A percentile compares a stretch with the other conserved stretches of the same genome.
Evolutionary conservation across 2,329 filamentous ascomycete genomes (phyloP).

Genomic region (Alternaria postmessia): DNA sequence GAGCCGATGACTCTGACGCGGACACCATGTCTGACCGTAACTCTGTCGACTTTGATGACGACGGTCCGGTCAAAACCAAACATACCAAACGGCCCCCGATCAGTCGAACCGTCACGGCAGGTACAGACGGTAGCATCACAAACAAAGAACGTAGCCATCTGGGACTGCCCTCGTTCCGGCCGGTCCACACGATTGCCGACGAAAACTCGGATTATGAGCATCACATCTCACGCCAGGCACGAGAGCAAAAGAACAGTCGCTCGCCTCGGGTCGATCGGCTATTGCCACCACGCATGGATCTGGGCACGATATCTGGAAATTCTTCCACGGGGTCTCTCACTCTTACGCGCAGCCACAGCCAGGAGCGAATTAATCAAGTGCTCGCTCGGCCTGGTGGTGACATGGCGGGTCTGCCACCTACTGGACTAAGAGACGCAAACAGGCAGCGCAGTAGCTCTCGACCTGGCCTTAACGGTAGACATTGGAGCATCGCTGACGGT

Average conservation of each 20-base stretch:
- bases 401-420: slow-evolving; percentile 39
- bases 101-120: slow-evolving; percentile 42
- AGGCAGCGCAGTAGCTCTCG: slow-evolving; percentile 42
- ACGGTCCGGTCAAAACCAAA: slow-evolving; percentile 25
- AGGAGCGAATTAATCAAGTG: slow-evolving; percentile 40
- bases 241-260: slow-evolving; percentile 47
- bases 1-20: slow-evolving; percentile 54
- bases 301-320: slow-evolving; percentile 37
- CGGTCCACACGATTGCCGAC: slow-evolving; percentile 35
- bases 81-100: slow-evolving; percentile 33
- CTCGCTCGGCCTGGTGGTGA: slow-evolving; percentile 45
- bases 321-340: slow-evolving; percentile 34
- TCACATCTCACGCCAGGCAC: slow-evolving; percentile 55
- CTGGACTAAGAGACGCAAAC: slow-evolving; percentile 34
- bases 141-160: slow-evolving; percentile 41
- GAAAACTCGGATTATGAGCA: slow-evolving; percentile 35
- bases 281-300: slow-evolving; percentile 61
- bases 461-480: slow-evolving; percentile 53
- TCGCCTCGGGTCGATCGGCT: slow-evolving; percentile 56
- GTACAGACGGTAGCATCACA: slow-evolving; percentile 30
- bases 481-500: slow-evolving; percentile 67
- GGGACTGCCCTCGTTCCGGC: slow-evolving; percentile 48
- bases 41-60: slow-evolving; percentile 45
- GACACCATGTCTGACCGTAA: slow-evolving; percentile 58
- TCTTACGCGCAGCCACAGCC: slow-evolving; percentile 31